Evolutionary conservation across 805 yeast species (phyloP), one percentile per base, ranked within the genome.

Genomic region (Spathaspora arborariae): DNA sequence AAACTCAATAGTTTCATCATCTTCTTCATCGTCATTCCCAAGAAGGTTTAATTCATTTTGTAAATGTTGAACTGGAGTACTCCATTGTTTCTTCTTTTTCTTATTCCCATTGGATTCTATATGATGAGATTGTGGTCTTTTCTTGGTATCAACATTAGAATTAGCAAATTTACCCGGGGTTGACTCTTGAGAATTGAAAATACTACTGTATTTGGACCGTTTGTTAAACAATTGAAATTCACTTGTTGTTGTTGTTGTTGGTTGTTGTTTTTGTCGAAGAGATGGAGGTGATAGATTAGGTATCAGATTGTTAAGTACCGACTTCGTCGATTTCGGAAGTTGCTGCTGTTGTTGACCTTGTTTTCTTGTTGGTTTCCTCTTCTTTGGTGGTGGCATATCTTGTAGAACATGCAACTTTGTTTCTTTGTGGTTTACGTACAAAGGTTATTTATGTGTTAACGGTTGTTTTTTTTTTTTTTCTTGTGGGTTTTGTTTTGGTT

Each of bases 41-140:
- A n/a, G 21, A 20, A 6, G 18, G 16, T 13, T 20, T 20, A n/a
- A 20, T 21, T 20, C 24, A 3, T 20, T 13, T 37, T 10, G 40
- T 13, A 20, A 18, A 20, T 20, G 21, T 37, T 2, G 22, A 37
- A 20, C 27, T 3, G 26, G 40, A 4, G 40, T 20, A 37, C 13
- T 37, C 40, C 18, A 37, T 37, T 20, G 40, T 37, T 37, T 37
- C 27, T 10, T 37, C 40, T 5, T 10, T 20, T 37, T 37, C 40
- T 6, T 37, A 16, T 13, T 20, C 15, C 18, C 21, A 37, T 37
- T 37, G 5, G n/a, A 21, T 20, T 37, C 21, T 15, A 37, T 37
- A 7, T 15, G 16, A 9, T 20, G 18, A 13, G 26, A 37, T 20
- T 37, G 21, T 13, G 40, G 6, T 37, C 15, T 7, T 37, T 21